Base-by-base conservation (phyloP, 1,139 yeast genomes). In the Suhomyces ambrosiae region DNA sequence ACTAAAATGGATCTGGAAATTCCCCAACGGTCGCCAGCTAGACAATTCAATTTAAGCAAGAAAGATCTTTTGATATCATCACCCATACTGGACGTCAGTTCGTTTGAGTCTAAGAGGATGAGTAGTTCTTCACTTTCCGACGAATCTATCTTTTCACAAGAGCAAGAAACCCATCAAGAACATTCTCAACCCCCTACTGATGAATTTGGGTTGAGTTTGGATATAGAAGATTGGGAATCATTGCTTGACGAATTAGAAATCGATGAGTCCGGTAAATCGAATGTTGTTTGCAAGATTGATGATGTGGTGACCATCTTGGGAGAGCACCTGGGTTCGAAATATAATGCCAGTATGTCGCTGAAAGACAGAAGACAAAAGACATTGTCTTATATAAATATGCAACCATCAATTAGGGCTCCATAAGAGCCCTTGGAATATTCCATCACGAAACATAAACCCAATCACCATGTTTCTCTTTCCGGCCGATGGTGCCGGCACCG, bases 231-330 rank as follows among this genome's bases (percentile, higher is more conserved):
- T 18, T 38, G 50, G 32, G 56, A 47, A 10, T 39, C 44, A 7
- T 41, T 53, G 15, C 43, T 56, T 8, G 53, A 49, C 6, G 61
- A 59, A 26, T 33, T 58, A 9, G 50, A 49, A 11, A 34, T 43
- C 6, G 48, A 52, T 14, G 57, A 50, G 12, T 42, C 43, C 13
- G 53, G 52, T 3, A 36, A 44, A 8, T 46, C 53, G 17, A 39
- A 27, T 6, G 26, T 49, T 16, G 50, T 62, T 5, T 49, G 42
- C 35, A 27, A 43, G 18, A 51, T 62, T 7, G 63, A 61, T 30
- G 55, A 49, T 3, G 54, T 60, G 7, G 53, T 60, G 5, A 46
- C 54, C 2, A 49, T 60, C 2, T 51, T 53, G 14, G 58, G 53
- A 4, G 35, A 45, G 8, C 50, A 54, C 42, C 35, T 42, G 17